These are phyloP conservation scores for Amanita jacksonii DNA, from an alignment of 768 basidiomycete species.

Conservation along the genomic window DNA sequence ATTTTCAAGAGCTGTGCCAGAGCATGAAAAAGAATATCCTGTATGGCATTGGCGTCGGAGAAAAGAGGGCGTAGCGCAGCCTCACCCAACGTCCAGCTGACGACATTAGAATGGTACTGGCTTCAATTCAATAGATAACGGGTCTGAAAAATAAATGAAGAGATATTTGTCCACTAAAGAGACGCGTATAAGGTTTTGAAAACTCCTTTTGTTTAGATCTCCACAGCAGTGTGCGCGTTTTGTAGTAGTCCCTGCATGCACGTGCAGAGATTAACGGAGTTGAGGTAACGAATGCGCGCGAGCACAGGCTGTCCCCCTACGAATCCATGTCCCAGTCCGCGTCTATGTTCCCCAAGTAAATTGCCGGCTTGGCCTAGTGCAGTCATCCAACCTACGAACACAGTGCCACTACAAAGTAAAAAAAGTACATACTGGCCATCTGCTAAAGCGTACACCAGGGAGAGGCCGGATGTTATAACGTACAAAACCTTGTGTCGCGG, in stretches of 20 bases:
- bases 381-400: slow-evolving; percentile 34
- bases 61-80: slow-evolving; percentile 25
- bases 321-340: slow-evolving; percentile 48
- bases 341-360: slow-evolving; percentile 48
- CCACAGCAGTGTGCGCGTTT: no score
- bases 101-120: slow-evolving; percentile 35
- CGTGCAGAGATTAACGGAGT: slow-evolving; percentile 52
- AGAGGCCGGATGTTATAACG: slow-evolving; percentile 25
- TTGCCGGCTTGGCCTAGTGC: slow-evolving; percentile 39
- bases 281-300: slow-evolving; percentile 48
- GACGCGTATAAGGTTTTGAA: slow-evolving; percentile 61
- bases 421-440: background rate
- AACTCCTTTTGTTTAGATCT: background rate
- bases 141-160: slow-evolving; percentile 63
- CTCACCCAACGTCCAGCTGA: slow-evolving; percentile 23
- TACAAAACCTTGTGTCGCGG: slow-evolving; percentile 35
- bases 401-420: slow-evolving; percentile 59
- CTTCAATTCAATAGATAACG: no score
- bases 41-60: slow-evolving; percentile 39
- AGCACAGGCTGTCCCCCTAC: slow-evolving; percentile 41
- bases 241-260: slow-evolving; percentile 51
- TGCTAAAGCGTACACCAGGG: background rate
- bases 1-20: slow-evolving; percentile 33
- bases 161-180: slow-evolving; percentile 50
- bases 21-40: slow-evolving; percentile 20